Conservation (phyloP, 2,329 filamentous ascomycete species). For the Arthrobotrys megalospora region DNA sequence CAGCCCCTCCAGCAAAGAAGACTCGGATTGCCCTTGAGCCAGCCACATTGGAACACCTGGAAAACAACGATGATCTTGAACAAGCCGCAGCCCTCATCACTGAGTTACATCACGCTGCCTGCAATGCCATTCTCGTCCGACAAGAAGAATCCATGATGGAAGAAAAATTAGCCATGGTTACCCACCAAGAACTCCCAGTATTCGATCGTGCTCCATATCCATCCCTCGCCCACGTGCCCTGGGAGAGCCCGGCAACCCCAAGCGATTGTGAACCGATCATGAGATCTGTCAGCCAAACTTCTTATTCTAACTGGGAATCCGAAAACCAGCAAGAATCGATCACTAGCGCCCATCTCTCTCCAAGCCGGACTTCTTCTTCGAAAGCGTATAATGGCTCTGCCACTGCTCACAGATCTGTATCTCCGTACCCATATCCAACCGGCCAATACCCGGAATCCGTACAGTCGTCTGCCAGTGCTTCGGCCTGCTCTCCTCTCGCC, state of each 20-base stretch:
- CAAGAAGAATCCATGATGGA: constrained; percentile 70
- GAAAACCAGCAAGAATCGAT: constrained; percentile 54
- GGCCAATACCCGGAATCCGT: constrained; percentile 60
- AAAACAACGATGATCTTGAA: constrained; percentile 94
- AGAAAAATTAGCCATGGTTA: constrained; percentile 67
- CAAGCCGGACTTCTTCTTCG: constrained; percentile 43
- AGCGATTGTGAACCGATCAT: constrained; percentile 61
- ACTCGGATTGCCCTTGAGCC: constrained; percentile 80
- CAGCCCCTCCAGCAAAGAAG: constrained; percentile 58
- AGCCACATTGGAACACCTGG: constrained; percentile 90
- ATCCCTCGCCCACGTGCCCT: constrained; percentile 69
- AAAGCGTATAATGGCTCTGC: constrained; percentile 52
- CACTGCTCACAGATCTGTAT: constrained; percentile 52
- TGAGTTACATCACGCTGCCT: constrained; percentile 92
- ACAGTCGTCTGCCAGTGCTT: constrained; percentile 54
- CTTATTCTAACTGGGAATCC: constrained; percentile 60
- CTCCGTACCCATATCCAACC: constrained; percentile 55
- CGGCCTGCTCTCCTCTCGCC: constrained; percentile 75
- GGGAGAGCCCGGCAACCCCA: constrained; percentile 58
- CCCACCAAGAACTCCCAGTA: constrained; percentile 56
- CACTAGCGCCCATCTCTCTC: constrained; percentile 55
- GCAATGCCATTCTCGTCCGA: constrained; percentile 79
- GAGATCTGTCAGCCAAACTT: constrained; percentile 60
- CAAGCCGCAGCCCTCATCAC: constrained; percentile 98
- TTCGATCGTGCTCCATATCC: constrained; percentile 70